Conservation (phyloP, 1,139 yeast genomes). For the Blastobotrys malaysiensis region DNA sequence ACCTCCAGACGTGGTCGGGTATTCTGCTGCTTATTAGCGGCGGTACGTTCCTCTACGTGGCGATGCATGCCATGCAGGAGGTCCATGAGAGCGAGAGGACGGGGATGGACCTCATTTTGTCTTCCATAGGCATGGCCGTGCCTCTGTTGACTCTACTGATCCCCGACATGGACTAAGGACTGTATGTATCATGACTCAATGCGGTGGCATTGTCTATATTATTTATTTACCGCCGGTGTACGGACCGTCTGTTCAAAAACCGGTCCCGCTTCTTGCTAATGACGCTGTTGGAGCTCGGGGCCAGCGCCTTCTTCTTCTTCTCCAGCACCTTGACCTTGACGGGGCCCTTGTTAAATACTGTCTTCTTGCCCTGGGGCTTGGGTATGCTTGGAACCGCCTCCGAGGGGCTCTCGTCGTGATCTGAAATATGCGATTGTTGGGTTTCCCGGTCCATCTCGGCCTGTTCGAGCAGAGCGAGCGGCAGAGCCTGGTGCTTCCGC, state of each 20-base stretch:
- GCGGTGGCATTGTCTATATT: neutral
- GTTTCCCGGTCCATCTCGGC: constrained; percentile 10
- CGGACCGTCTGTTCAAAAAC: constrained; percentile 44
- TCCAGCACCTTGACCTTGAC: constrained; percentile 45
- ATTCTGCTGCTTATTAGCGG: constrained; percentile 54
- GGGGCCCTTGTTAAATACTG: constrained; percentile 44
- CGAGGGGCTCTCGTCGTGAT: constrained; percentile 1
- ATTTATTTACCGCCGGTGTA: constrained; percentile 7
- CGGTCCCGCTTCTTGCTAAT: constrained; percentile 41
- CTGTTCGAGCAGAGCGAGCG: constrained; percentile 14
- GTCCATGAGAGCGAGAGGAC: constrained; percentile 18
- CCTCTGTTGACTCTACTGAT: constrained; percentile 32
- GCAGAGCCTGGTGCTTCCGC: constrained; percentile 11
- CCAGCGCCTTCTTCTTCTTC: constrained; percentile 33
- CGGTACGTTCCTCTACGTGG: constrained; percentile 69
- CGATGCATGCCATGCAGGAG: constrained; percentile 55
- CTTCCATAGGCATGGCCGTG: constrained; percentile 31
- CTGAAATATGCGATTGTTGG: constrained; percentile 1
- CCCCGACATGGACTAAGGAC: constrained; percentile 26
- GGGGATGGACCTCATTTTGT: constrained; percentile 18
- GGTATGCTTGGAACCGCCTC: neutral
- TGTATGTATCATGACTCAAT: too few species aligned
- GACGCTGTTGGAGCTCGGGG: constrained; percentile 41
- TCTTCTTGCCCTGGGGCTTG: constrained; percentile 28
- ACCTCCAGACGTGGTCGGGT: constrained; percentile 44